A percentile compares a stretch with the other conserved stretches of the same genome.
phyloP scores from a whole-genome alignment of 352 stramenopile species.

The Blastocystis sp. region DNA sequence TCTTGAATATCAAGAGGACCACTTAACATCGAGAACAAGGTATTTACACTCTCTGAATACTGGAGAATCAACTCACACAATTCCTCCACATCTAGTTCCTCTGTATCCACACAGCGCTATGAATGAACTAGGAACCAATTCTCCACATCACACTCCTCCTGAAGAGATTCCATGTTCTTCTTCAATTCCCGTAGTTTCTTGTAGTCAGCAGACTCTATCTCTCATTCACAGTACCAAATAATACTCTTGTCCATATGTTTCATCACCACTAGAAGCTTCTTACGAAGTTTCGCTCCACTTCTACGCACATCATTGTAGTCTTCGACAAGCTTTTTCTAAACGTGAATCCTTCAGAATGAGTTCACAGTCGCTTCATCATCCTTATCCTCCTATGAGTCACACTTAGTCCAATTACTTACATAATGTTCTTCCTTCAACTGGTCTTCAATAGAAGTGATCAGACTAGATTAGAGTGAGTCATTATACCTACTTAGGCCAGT shows the following conservation, averaged over 20 bases:
- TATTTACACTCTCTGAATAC: conserved; percentile 44
- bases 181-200: neutral
- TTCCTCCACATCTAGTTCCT: conserved; percentile 47
- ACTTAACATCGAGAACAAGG: neutral
- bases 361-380: conserved; percentile 41
- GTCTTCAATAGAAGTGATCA: conserved; percentile 49
- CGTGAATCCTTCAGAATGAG: neutral
- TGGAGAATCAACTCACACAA: conserved; percentile 45
- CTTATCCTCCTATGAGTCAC: conserved; percentile 3
- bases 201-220: conserved; percentile 23
- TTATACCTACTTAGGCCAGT: conserved; percentile 16
- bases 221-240: neutral
- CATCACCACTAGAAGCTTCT: neutral
- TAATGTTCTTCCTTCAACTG: conserved; percentile 39
- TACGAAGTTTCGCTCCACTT: neutral
- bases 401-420: neutral
- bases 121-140: neutral
- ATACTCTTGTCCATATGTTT: conserved; percentile 56
- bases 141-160: conserved; percentile 44
- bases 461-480: neutral
- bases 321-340: conserved; percentile 20
- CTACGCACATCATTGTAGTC: conserved; percentile 44
- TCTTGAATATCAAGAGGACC: neutral
- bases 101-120: conserved; percentile 33
- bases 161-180: conserved; percentile 17